Conservation (phyloP, 805 yeast genomes). For the Teunomyces gatunensis region DNA sequence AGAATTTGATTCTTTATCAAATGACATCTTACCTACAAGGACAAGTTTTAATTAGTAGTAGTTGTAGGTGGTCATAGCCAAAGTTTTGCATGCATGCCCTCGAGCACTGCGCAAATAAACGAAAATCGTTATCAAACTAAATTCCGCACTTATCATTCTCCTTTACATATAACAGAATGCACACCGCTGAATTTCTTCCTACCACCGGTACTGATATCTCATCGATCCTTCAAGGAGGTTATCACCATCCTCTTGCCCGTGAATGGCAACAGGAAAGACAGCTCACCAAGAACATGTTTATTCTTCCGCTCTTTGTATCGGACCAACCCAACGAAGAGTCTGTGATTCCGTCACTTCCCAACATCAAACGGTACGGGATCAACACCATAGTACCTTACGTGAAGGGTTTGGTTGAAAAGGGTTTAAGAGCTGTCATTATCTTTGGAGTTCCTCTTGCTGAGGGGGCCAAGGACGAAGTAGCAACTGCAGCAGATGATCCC, state of each 20-base stretch:
- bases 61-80: background rate
- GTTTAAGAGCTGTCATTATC: conserved; percentile 79
- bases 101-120: background rate
- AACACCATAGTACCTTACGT: conserved; percentile 76
- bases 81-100: background rate
- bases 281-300: conserved; percentile 82
- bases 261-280: conserved; percentile 90
- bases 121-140: background rate
- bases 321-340: conserved; percentile 80
- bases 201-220: conserved; percentile 58
- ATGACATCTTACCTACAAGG: too few species aligned
- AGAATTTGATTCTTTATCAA: too few species aligned
- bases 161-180: conserved; percentile 22
- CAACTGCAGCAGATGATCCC: conserved; percentile 93
- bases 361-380: conserved; percentile 83
- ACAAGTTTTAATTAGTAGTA: too few species aligned
- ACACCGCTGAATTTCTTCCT: conserved; percentile 68
- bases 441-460: conserved; percentile 87
- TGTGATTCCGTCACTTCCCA: conserved; percentile 75
- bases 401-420: conserved; percentile 66
- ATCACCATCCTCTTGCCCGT: conserved; percentile 83
- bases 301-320: conserved; percentile 85
- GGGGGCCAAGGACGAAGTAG: conserved; percentile 74
- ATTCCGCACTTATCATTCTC: background rate
- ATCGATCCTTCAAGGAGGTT: conserved; percentile 89